A percentile compares a stretch with the other conserved stretches of the same genome.
phyloP scores from a whole-genome alignment of 2,329 filamentous ascomycete species.

The Lachnellula willkommii region DNA sequence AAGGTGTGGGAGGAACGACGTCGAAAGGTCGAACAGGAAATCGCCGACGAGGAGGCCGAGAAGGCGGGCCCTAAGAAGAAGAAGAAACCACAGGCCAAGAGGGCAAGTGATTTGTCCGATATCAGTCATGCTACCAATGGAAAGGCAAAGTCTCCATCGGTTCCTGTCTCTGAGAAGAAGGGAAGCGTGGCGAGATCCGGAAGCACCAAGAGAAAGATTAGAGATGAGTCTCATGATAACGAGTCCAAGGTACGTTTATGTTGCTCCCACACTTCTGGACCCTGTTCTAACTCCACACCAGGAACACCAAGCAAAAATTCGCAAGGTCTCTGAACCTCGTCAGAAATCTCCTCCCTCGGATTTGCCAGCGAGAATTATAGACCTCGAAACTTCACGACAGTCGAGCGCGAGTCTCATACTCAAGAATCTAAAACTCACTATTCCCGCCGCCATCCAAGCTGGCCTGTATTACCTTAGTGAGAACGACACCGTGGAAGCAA shows the following conservation, averaged over 20 bases:
- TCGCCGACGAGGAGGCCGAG: conserved; percentile 49
- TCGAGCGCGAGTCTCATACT: conserved; percentile 65
- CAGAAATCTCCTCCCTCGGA: conserved; percentile 33
- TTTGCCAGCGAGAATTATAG: conserved; percentile 45
- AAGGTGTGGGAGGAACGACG: conserved; percentile 76
- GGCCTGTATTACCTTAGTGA: conserved; percentile 58
- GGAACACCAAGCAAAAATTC: conserved; percentile 43
- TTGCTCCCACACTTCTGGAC: not conserved
- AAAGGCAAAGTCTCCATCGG: conserved; percentile 26
- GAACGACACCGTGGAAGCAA: conserved; percentile 56
- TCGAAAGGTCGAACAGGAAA: conserved; percentile 51
- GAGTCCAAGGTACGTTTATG: conserved; percentile 44
- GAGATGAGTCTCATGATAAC: conserved; percentile 51
- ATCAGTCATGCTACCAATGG: conserved; percentile 37
- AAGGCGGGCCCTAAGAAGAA: conserved; percentile 38
- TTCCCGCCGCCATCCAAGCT: conserved; percentile 62
- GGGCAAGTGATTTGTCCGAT: conserved; percentile 55
- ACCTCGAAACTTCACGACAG: conserved; percentile 59
- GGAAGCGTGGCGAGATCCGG: conserved; percentile 34
- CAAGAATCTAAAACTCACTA: conserved; percentile 61
- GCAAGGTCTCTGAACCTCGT: conserved; percentile 48
- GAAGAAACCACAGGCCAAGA: conserved; percentile 56
- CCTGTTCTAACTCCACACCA: conserved; percentile 23
- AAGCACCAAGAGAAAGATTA: conserved; percentile 52
- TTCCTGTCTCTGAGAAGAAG: conserved; percentile 32